These are phyloP conservation scores for Zygosaccharomyces gambellarensis DNA, from an alignment of 805 yeast species.

Conservation along the genomic window DNA sequence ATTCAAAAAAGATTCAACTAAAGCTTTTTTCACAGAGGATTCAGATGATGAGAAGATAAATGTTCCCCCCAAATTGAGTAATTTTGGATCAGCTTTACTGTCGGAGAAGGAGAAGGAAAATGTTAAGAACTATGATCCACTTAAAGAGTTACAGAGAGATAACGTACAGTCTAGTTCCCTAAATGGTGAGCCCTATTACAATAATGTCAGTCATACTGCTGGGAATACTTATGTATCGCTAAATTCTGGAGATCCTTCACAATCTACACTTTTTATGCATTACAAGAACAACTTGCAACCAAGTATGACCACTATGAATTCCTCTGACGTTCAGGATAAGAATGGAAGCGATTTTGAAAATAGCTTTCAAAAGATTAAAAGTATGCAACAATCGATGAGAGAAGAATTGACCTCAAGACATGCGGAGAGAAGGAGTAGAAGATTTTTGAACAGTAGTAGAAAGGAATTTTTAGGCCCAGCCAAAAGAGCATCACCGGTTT, in stretches of 20 bases:
- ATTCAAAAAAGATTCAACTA: background rate
- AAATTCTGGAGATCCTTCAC: constrained; percentile 18
- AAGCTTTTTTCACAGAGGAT: constrained; percentile 9
- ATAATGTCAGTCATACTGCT: constrained; percentile 8
- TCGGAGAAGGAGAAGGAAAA: constrained; percentile 13
- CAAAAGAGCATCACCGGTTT: constrained; percentile 21
- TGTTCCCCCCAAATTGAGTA: constrained; percentile 30
- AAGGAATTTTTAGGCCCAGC: constrained; percentile 31
- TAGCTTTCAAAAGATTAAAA: constrained; percentile 20
- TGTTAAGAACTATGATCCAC: constrained; percentile 5
- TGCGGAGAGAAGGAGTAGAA: constrained; percentile 24
- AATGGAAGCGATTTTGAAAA: constrained; percentile 8
- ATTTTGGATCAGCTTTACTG: constrained; percentile 32
- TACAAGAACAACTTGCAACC: constrained; percentile 19
- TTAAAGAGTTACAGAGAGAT: background rate
- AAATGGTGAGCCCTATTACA: constrained; percentile 6
- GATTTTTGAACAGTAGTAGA: constrained; percentile 26
- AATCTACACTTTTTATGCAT: constrained; percentile 25
- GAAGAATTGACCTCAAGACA: constrained; percentile 26
- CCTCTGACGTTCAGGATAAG: constrained; percentile 9
- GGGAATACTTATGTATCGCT: constrained; percentile 13
- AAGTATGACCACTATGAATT: constrained; percentile 26
- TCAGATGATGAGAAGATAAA: constrained; percentile 28
- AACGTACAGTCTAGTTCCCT: constrained; percentile 2
- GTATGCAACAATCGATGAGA: constrained; percentile 24